A percentile compares a stretch with the other conserved stretches of the same genome.
These are phyloP conservation scores for Thalia dealbata DNA, from an alignment of 176 grass and related monocot genomes.

Conservation along the genomic window DNA sequence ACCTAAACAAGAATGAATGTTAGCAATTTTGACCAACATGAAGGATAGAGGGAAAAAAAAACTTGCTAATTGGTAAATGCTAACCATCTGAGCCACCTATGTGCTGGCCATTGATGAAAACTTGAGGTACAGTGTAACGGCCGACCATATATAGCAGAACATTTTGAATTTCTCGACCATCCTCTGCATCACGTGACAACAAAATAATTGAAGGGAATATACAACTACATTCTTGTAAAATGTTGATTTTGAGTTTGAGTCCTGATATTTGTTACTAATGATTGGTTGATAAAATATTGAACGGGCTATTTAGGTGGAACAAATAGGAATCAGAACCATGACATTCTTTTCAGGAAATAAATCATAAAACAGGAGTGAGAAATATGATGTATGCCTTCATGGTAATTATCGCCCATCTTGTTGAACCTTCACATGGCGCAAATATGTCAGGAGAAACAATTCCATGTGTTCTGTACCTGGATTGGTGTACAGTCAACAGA, in stretches of 20 bases:
- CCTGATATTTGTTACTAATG: no score
- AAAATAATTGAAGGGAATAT: neutral
- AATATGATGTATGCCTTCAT: no score
- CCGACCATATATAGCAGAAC: constrained; percentile 82
- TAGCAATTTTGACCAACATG: neutral
- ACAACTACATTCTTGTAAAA: neutral
- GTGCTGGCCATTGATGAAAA: constrained; percentile 81
- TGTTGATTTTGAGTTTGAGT: neutral
- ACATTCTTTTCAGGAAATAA: no score
- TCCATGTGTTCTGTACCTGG: no score
- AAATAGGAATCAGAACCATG: no score
- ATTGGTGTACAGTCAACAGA: no score
- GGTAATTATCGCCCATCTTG: no score
- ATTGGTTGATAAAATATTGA: no score
- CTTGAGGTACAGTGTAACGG: constrained; percentile 71
- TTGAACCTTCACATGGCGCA: no score
- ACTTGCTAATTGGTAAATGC: constrained; percentile 15
- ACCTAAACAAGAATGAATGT: neutral
- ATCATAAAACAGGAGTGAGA: no score
- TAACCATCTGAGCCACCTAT: constrained; percentile 82
- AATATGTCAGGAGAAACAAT: no score
- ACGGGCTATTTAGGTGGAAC: no score
- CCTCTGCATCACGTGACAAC: constrained; percentile 27
- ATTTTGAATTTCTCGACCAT: constrained; percentile 66
- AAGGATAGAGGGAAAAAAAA: neutral